Percentiles rank a stretch among this genome's conserved stretches.
These are phyloP conservation scores for Lentinula novae-zelandiae DNA, from an alignment of 1,284 basidiomycete genomes.

Conservation along the genomic window DNA sequence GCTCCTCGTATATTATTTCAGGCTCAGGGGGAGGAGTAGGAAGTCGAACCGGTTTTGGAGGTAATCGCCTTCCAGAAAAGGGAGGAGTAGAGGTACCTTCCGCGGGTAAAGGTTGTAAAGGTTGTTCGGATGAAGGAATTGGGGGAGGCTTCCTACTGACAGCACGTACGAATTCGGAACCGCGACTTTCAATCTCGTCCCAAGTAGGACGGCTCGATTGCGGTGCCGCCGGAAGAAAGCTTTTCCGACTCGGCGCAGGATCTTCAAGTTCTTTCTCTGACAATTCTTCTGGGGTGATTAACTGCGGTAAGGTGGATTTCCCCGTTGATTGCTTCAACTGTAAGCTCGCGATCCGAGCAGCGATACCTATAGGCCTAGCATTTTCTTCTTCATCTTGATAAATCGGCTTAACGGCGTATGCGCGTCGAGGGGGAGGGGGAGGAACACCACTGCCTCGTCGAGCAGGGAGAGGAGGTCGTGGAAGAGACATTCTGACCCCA, in stretches of 20 bases:
- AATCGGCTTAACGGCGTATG: not conserved
- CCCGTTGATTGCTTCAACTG: constrained; percentile 20
- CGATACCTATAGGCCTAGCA: constrained; percentile 21
- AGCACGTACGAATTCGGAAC: constrained; percentile 23
- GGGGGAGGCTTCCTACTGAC: constrained; percentile 32
- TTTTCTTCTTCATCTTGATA: constrained; percentile 7
- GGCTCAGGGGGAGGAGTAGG: constrained; percentile 29
- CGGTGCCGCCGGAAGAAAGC: not conserved
- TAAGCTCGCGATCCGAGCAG: constrained; percentile 28
- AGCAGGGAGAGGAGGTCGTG: constrained; percentile 21
- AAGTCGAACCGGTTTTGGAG: constrained; percentile 26
- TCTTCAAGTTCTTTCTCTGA: not conserved
- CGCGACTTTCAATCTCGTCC: constrained; percentile 17
- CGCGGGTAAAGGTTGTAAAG: not conserved
- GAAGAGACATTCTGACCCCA: constrained; percentile 12
- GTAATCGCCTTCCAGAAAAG: constrained; percentile 22
- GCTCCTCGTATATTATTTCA: constrained; percentile 17
- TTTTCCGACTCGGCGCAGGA: not conserved
- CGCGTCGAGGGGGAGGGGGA: constrained; percentile 19
- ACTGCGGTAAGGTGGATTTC: constrained; percentile 15
- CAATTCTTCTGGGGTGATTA: not conserved
- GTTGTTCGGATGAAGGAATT: constrained; percentile 19
- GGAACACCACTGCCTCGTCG: constrained; percentile 23
- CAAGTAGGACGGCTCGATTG: constrained; percentile 4
- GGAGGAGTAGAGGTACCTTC: constrained; percentile 6